Conservation (phyloP, 768 basidiomycete species). For the Filobasidium floriforme region DNA sequence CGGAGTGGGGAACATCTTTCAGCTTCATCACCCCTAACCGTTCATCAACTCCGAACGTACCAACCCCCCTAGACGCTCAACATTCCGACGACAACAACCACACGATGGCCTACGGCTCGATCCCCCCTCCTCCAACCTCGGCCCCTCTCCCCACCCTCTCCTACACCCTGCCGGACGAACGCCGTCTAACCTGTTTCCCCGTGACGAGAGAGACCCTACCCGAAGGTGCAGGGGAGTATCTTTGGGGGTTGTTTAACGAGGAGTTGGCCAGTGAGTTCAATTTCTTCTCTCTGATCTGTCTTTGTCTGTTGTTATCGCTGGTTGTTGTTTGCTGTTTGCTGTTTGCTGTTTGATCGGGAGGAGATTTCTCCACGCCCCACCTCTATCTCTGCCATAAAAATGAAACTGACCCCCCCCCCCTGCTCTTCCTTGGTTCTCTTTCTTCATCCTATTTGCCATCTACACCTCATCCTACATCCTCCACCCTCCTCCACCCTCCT, state of each 20-base stretch:
- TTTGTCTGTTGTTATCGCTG: neutral
- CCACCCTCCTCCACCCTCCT: too few relatives aligned
- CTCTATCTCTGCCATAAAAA: too few relatives aligned
- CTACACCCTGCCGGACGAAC: constrained; percentile 39
- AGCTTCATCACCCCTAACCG: too few relatives aligned
- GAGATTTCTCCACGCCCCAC: neutral
- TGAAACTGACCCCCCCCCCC: too few relatives aligned
- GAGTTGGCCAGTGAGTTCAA: constrained; percentile 55
- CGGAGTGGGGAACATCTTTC: too few relatives aligned
- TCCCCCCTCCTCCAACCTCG: constrained; percentile 47
- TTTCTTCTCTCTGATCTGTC: neutral
- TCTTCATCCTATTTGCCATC: too few relatives aligned
- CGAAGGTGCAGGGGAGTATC: constrained; percentile 55
- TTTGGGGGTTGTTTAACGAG: constrained; percentile 59
- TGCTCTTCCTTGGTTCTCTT: too few relatives aligned
- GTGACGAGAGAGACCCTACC: constrained; percentile 50
- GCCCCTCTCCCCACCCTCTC: constrained; percentile 51
- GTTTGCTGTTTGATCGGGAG: neutral
- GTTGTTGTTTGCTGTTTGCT: neutral
- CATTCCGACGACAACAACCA: too few relatives aligned
- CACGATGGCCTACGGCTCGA: constrained; percentile 58
- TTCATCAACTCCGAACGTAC: too few relatives aligned
- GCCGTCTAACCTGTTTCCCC: constrained; percentile 53
- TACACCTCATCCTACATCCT: too few relatives aligned
- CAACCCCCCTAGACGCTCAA: too few relatives aligned